These are phyloP conservation scores for Lolium rigidum DNA, from an alignment of 176 grass and related monocot genomes.

Conservation along the genomic window DNA sequence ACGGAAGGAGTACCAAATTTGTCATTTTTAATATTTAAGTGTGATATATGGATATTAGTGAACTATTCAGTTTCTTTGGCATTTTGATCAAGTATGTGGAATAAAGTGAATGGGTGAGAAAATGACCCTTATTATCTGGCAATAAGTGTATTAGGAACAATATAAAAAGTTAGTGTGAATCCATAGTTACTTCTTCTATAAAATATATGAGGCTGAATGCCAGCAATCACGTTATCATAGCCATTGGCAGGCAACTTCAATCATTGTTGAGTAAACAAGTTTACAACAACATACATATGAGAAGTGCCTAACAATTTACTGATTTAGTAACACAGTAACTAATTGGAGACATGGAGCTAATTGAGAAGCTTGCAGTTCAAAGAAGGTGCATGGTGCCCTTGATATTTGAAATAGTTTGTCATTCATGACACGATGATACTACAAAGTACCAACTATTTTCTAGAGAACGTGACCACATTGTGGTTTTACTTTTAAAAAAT, in stretches of 20 bases:
- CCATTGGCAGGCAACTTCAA: neutral
- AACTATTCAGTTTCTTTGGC: constrained; percentile 5
- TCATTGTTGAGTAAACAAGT: constrained; percentile 19
- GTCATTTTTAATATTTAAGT: too few relatives aligned
- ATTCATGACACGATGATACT: neutral
- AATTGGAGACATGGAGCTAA: constrained; percentile 15
- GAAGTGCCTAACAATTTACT: neutral
- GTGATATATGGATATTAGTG: constrained; percentile 16
- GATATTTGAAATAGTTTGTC: neutral
- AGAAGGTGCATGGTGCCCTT: constrained; percentile 12
- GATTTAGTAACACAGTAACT: neutral
- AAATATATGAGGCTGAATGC: neutral
- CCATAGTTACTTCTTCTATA: neutral
- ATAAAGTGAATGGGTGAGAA: neutral
- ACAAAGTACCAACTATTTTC: constrained; percentile 11
- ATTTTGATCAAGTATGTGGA: constrained; percentile 2
- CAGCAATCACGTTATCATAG: neutral
- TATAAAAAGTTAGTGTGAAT: neutral
- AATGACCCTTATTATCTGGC: neutral
- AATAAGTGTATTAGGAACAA: constrained; percentile 1
- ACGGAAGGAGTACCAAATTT: too few relatives aligned
- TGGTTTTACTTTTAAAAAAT: neutral
- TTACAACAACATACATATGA: neutral
- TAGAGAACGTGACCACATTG: neutral
- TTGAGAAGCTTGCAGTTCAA: constrained; percentile 14